Conservation (phyloP, 495 filamentous ascomycete genomes). For the Penicillium arizonense region DNA sequence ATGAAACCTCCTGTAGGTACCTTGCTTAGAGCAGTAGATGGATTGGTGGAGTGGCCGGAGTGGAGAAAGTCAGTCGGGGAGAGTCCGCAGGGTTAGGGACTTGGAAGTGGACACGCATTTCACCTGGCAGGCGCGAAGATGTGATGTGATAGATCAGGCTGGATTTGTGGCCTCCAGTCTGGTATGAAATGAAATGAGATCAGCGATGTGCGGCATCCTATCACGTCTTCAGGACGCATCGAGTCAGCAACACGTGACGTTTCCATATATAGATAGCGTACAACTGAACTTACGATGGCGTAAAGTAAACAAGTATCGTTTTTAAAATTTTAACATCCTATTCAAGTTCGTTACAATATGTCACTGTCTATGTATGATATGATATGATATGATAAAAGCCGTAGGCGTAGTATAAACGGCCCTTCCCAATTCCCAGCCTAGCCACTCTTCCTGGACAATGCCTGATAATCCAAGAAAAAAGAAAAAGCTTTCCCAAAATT, state of each 20-base stretch:
- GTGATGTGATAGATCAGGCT: no score
- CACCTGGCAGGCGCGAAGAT: no score
- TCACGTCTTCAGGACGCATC: background rate
- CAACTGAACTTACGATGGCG: no score
- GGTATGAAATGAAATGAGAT: background rate
- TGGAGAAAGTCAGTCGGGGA: no score
- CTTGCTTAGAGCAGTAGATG: no score
- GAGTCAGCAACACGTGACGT: slow-evolving; percentile 8
- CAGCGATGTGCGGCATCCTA: background rate
- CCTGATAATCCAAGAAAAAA: slow-evolving; percentile 16
- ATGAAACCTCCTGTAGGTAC: no score
- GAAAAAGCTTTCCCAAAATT: slow-evolving; percentile 2
- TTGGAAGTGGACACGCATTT: no score
- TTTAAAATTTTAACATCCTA: slow-evolving; percentile 2
- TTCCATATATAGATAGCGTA: background rate
- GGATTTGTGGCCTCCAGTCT: no score
- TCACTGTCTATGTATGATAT: slow-evolving; percentile 10
- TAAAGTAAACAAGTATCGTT: background rate
- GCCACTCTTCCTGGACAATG: slow-evolving; percentile 16
- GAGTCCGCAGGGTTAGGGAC: no score
- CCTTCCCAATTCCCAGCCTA: background rate
- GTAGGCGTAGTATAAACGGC: no score
- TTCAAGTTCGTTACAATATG: slow-evolving; percentile 8
- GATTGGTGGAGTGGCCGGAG: no score
- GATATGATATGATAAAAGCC: background rate